Conservation (phyloP, 2,329 filamentous ascomycete species). For the Paraphaeosphaeria minitans region DNA sequence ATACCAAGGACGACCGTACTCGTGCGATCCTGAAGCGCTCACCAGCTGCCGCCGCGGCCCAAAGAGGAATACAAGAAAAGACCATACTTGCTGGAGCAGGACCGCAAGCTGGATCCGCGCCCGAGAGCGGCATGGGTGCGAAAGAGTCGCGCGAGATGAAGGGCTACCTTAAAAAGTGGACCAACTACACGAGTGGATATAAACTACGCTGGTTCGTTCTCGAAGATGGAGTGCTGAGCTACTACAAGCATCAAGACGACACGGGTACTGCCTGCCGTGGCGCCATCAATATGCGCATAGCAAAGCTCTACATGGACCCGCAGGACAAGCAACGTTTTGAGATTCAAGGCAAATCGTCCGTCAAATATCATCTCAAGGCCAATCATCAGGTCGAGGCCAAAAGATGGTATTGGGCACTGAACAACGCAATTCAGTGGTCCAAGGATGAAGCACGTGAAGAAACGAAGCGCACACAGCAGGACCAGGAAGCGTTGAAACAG, state of each 20-base stretch:
- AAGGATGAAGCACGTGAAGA: slow-evolving; percentile 97
- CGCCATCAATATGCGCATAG: slow-evolving; percentile 98
- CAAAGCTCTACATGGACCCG: slow-evolving; percentile 90
- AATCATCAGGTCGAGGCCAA: slow-evolving; percentile 99
- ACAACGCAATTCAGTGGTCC: slow-evolving; percentile 97
- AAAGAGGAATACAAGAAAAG: slow-evolving; percentile 95
- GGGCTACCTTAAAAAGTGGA: slow-evolving; percentile 99
- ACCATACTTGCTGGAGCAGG: slow-evolving; percentile 82
- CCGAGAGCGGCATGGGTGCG: slow-evolving; percentile 66
- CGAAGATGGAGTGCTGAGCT: slow-evolving; percentile 95
- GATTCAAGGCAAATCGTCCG: slow-evolving; percentile 96
- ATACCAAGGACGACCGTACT: slow-evolving; percentile 92
- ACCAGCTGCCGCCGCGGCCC: slow-evolving; percentile 89
- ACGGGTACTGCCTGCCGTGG: slow-evolving; percentile 94
- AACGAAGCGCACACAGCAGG: slow-evolving; percentile 73
- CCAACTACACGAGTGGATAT: slow-evolving; percentile 96
- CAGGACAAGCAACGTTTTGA: slow-evolving; percentile 98
- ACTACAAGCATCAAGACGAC: slow-evolving; percentile 99
- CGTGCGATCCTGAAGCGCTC: slow-evolving; percentile 90
- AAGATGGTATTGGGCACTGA: slow-evolving; percentile 98
- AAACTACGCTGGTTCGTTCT: slow-evolving; percentile 97
- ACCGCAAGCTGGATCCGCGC: slow-evolving; percentile 61
- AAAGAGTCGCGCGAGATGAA: slow-evolving; percentile 97
- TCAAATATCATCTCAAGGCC: slow-evolving; percentile 97
- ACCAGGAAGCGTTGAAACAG: slow-evolving; percentile 73